Evolutionary conservation across 2,329 filamentous ascomycete genomes (phyloP), one percentile per base, ranked within the genome.

Genomic region (Exserohilum rostratum): DNA sequence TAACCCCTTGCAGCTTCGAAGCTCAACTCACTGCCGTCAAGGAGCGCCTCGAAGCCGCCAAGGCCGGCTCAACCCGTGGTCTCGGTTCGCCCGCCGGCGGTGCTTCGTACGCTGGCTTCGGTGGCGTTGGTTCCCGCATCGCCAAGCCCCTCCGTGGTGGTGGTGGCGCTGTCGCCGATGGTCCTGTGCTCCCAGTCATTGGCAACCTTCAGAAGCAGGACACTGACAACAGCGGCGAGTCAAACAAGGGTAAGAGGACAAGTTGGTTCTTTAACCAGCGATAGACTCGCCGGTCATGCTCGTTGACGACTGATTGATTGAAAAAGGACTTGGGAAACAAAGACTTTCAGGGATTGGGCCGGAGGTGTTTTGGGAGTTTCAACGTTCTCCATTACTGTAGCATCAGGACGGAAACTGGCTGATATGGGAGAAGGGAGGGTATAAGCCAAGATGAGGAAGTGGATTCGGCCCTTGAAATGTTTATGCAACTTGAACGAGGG

Each of bases 1-100:
- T 67, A 39, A 65, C 39, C 5, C n/a, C 17, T 18, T 15, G 42
- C 74, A 98, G 95, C 76, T 99, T 99, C 82, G 95, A 99, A 82
- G 89, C 91, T 33, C 95, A 99, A 79, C 90, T 99, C 74, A 90
- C 92, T 38, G 92, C 93, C 46, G 95, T 99, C 78, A 99, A 98
- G 82, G 95, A 99, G 76, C 90, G 95, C 60, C 88, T 99, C 64
- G 95, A 99, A 79, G 90, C 91, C 47, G 95, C 93, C 75, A 99
- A 98, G 79, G 86, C 88, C 44, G 91, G 93, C 69, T 95, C 90
- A 62, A 96, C 93, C 10, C 89, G 92, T 62, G 92, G 91, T 49
- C 85, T 97, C 50, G 72, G 72, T n/a, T 85, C 86, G 63, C 85
- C 87, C 43, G 82, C 85, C 6, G 77, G 82, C 57, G 73, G 71